phyloP scores from a whole-genome alignment of 192 early-diverging fungal genomes.

The Coemansia sp. region DNA sequence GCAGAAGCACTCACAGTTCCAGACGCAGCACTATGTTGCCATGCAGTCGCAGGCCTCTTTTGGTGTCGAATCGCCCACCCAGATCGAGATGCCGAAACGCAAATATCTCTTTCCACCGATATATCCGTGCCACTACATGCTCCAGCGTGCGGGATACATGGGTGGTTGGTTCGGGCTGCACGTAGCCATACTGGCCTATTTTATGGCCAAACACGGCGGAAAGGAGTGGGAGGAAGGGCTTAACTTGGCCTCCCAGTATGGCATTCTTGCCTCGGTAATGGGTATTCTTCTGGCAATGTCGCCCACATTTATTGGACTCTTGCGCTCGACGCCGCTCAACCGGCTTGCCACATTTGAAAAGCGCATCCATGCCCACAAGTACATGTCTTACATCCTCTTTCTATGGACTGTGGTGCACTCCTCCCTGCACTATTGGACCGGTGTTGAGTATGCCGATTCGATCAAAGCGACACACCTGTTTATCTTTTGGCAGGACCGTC shows the following conservation, averaged over 20 bases:
- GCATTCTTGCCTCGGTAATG: constrained; percentile 51
- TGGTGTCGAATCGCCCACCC: constrained; percentile 15
- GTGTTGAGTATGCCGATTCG: constrained; percentile 39
- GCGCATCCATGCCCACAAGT: constrained; percentile 75
- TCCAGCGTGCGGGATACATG: constrained; percentile 53
- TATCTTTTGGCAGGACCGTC: constrained; percentile 44
- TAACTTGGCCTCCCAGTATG: constrained; percentile 47
- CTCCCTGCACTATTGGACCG: constrained; percentile 50
- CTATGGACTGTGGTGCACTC: constrained; percentile 69
- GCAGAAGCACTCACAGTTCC: constrained; percentile 1
- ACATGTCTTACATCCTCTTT: constrained; percentile 66
- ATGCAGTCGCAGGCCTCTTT: constrained; percentile 22
- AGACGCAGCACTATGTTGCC: not conserved
- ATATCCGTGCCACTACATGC: constrained; percentile 55
- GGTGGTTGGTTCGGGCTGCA: constrained; percentile 44
- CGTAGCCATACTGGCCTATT: constrained; percentile 40
- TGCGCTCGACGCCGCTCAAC: constrained; percentile 62
- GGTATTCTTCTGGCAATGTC: constrained; percentile 65
- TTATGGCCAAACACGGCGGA: constrained; percentile 22
- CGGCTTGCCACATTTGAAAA: constrained; percentile 68
- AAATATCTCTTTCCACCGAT: constrained; percentile 45
- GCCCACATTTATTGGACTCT: constrained; percentile 65
- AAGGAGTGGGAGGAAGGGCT: constrained; percentile 48
- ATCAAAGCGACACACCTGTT: constrained; percentile 22
- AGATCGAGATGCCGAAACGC: constrained; percentile 25